These are phyloP conservation scores for Ceratobasidium sp. DNA, from an alignment of 1,284 basidiomycete genomes.

Conservation along the genomic window DNA sequence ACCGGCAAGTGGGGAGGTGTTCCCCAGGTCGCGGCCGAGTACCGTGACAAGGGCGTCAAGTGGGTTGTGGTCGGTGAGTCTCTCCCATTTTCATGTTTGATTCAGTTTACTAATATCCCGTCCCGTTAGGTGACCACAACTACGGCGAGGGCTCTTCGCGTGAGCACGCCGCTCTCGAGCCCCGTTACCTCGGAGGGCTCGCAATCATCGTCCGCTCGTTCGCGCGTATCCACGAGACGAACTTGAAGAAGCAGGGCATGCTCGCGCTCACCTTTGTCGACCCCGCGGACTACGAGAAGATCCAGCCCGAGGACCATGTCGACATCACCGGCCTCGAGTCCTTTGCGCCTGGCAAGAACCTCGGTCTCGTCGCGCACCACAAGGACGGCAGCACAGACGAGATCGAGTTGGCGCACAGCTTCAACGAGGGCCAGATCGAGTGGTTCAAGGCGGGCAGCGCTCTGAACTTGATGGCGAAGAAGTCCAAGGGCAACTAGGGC, in stretches of 20 bases:
- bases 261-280: conserved; percentile 90
- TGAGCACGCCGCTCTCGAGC: conserved; percentile 98
- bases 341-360: conserved; percentile 88
- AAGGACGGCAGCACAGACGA: conserved; percentile 81
- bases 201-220: conserved; percentile 96
- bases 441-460: conserved; percentile 96
- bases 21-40: conserved; percentile 84
- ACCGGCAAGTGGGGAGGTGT: conserved; percentile 90
- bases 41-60: conserved; percentile 89
- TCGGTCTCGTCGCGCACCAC: conserved; percentile 84
- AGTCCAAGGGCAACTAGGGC: conserved; percentile 19
- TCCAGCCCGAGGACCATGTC: conserved; percentile 84
- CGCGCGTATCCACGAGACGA: conserved; percentile 98
- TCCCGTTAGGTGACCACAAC: conserved; percentile 78
- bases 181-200: conserved; percentile 93
- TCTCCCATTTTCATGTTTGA: conserved; percentile 10
- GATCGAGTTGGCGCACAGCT: conserved; percentile 78
- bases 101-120: neutral
- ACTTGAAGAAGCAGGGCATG: conserved; percentile 98
- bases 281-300: conserved; percentile 90
- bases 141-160: conserved; percentile 99
- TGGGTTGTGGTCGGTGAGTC: conserved; percentile 88
- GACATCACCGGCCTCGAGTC: conserved; percentile 84
- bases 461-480: conserved; percentile 66
- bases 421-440: conserved; percentile 90